A percentile compares a stretch with the other conserved stretches of the same genome.
phyloP scores from a whole-genome alignment of 1,139 yeast genomes.

The Diutina pseudorugosa region DNA sequence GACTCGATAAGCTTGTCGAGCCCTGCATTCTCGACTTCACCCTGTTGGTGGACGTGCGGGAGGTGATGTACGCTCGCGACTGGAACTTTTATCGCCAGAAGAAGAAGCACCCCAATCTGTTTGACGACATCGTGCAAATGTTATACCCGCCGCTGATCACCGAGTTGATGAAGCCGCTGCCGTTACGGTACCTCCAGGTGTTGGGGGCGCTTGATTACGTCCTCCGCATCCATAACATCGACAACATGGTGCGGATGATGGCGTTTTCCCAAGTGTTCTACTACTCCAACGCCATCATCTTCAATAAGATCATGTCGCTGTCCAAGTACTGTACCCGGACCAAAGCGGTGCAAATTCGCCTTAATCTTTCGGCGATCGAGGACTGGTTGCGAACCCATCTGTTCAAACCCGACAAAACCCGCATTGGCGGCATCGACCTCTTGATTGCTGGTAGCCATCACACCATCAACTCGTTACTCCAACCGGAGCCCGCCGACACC shows the following conservation, averaged over 20 bases:
- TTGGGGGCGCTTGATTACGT: constrained; percentile 84
- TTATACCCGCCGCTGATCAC: constrained; percentile 57
- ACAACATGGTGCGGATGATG: constrained; percentile 63
- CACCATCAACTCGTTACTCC: background rate
- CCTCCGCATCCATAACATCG: constrained; percentile 69
- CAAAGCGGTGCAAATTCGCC: constrained; percentile 79
- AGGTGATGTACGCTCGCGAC: constrained; percentile 51
- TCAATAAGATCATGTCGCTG: constrained; percentile 59
- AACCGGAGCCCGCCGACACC: constrained; percentile 5
- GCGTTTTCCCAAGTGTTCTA: constrained; percentile 69
- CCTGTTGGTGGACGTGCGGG: constrained; percentile 53
- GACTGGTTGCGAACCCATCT: constrained; percentile 30
- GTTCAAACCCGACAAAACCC: constrained; percentile 36
- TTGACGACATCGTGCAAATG: constrained; percentile 58
- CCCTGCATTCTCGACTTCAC: constrained; percentile 54
- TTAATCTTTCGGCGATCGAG: constrained; percentile 54
- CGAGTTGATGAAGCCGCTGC: constrained; percentile 71
- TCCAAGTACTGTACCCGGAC: constrained; percentile 65
- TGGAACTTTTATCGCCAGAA: constrained; percentile 64
- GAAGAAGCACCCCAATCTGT: constrained; percentile 31
- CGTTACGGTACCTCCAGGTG: constrained; percentile 73
- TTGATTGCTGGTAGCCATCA: background rate
- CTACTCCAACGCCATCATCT: constrained; percentile 62
- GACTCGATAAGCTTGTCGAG: constrained; percentile 44
- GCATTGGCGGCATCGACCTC: constrained; percentile 53